Evolutionary conservation across 2,329 filamentous ascomycete species (phyloP).

Genomic region (Juglanconis oblonga): DNA sequence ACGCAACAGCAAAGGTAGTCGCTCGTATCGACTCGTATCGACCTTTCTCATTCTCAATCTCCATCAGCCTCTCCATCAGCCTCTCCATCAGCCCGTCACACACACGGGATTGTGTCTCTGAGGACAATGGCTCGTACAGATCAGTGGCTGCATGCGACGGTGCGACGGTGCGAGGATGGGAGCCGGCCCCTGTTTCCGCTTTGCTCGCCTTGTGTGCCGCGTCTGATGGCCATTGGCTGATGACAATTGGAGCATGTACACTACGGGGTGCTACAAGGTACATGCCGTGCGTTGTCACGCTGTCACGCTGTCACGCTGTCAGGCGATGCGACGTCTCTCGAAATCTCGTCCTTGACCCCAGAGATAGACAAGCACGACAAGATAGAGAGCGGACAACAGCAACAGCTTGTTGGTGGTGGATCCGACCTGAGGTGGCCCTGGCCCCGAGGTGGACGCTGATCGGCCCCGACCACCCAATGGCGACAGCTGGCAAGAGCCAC

Average conservation of each 20-base stretch:
- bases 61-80: too few relatives aligned
- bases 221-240: background rate
- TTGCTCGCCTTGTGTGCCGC: background rate
- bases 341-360: too few relatives aligned
- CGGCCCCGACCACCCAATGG: background rate
- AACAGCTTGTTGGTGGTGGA: background rate
- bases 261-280: too few relatives aligned
- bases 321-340: too few relatives aligned
- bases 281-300: background rate
- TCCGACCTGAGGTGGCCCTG: too few relatives aligned
- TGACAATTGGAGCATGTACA: too few relatives aligned
- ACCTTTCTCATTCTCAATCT: too few relatives aligned
- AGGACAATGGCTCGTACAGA: background rate
- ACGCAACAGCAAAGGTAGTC: too few relatives aligned
- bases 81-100: background rate
- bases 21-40: too few relatives aligned
- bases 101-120: background rate
- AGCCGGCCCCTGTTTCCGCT: background rate
- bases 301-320: too few relatives aligned
- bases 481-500: background rate
- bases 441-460: background rate
- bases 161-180: background rate
- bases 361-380: too few relatives aligned
- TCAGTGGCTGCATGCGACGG: background rate
- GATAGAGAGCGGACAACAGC: background rate